Percentiles rank a stretch among this genome's conserved stretches.
Evolutionary conservation across 2,329 filamentous ascomycete species (phyloP).

Genomic region (Didymella lethalis): DNA sequence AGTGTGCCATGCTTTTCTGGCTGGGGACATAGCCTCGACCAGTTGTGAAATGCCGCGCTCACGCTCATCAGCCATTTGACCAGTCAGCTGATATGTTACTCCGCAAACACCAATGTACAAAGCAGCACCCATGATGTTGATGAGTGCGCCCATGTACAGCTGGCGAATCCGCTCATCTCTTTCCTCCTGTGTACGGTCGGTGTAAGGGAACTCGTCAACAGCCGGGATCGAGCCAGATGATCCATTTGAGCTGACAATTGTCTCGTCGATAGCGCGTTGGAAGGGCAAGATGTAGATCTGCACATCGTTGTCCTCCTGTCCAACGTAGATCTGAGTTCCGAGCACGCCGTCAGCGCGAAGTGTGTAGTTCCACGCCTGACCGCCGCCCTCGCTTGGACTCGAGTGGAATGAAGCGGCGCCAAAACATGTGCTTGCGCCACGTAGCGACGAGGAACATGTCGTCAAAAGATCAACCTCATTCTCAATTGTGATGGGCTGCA

Average conservation of each 20-base stretch:
- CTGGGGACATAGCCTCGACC: constrained; percentile 91
- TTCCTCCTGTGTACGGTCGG: constrained; percentile 72
- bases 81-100: constrained; percentile 85
- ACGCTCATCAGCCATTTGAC: constrained; percentile 83
- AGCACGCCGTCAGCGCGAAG: constrained; percentile 78
- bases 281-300: constrained; percentile 81
- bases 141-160: constrained; percentile 75
- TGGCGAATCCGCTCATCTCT: constrained; percentile 70
- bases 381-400: constrained; percentile 74
- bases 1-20: constrained; percentile 74
- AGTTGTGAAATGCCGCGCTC: constrained; percentile 88
- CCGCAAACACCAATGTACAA: constrained; percentile 83
- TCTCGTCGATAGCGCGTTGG: constrained; percentile 77
- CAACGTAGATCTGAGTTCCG: constrained; percentile 69
- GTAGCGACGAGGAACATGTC: constrained; percentile 64
- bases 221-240: constrained; percentile 46
- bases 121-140: constrained; percentile 77
- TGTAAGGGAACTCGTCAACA: constrained; percentile 76
- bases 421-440: constrained; percentile 75
- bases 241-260: constrained; percentile 68
- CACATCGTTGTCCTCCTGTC: constrained; percentile 72
- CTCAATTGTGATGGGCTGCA: constrained; percentile 63
- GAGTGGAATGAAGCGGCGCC: constrained; percentile 77
- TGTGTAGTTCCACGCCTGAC: constrained; percentile 84
- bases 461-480: constrained; percentile 66